A percentile compares a stretch with the other conserved stretches of the same genome.
Conservation (phyloP, 108 stramenopile genomes). For the Nannochloropsis gaditana region DNA sequence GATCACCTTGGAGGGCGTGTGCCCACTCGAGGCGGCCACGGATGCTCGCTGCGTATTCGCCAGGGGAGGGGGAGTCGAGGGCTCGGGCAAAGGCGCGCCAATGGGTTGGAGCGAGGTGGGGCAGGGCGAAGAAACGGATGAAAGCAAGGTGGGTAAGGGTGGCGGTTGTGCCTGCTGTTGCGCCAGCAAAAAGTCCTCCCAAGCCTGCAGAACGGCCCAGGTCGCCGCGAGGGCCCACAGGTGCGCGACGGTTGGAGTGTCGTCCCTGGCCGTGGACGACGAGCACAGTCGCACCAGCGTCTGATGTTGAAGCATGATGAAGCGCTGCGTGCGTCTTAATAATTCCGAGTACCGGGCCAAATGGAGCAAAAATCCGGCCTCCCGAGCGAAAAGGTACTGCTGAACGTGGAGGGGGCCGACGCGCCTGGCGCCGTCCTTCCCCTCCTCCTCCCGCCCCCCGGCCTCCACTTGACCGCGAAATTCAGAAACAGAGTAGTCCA, state of each 20-base stretch:
- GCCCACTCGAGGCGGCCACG: background rate
- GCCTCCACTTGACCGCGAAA: background rate
- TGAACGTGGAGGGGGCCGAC: background rate
- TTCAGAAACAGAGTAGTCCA: constrained; percentile 1
- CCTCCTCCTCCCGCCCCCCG: background rate
- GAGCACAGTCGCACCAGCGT: background rate
- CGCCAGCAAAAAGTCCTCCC: background rate
- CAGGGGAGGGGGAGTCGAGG: constrained; percentile 1
- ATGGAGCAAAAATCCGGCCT: background rate
- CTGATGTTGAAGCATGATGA: background rate
- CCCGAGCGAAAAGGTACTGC: constrained; percentile 12
- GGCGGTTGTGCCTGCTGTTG: background rate
- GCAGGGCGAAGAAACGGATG: background rate
- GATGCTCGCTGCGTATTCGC: background rate
- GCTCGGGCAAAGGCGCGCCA: background rate
- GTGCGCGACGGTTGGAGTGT: background rate
- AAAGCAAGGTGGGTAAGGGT: background rate
- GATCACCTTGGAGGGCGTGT: background rate
- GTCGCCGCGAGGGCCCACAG: background rate
- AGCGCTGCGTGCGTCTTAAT: background rate
- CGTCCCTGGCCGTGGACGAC: background rate
- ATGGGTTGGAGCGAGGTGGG: background rate
- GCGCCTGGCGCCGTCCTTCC: background rate
- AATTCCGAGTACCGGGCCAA: background rate
- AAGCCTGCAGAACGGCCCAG: background rate